Percentiles rank a stretch among this genome's conserved stretches.
Evolutionary conservation across 352 stramenopile genomes (phyloP).

Genomic region (Globisporangium irregulare): DNA sequence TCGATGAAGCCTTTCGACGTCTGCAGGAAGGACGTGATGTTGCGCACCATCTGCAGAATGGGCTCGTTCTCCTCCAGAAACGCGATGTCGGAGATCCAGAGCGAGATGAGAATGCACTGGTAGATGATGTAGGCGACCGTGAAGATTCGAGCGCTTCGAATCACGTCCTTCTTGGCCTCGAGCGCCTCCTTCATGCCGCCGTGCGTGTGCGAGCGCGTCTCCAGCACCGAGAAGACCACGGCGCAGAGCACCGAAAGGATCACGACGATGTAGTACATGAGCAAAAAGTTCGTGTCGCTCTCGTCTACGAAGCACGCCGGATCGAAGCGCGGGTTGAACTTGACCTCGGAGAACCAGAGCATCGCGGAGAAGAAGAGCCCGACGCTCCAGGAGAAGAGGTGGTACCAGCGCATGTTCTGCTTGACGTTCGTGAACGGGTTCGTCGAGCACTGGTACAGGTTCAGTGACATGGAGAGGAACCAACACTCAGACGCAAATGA

Average conservation of each 20-base stretch:
- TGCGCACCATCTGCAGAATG: slow-evolving; percentile 41
- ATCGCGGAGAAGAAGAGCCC: slow-evolving; percentile 46
- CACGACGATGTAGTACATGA: slow-evolving; percentile 78
- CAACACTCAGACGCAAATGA: slow-evolving; percentile 83
- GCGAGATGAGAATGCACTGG: slow-evolving; percentile 78
- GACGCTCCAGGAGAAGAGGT: slow-evolving; percentile 71
- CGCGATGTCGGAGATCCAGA: slow-evolving; percentile 66
- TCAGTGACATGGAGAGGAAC: slow-evolving; percentile 86
- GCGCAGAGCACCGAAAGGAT: slow-evolving; percentile 66
- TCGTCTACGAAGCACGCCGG: slow-evolving; percentile 74
- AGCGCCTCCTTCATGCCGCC: slow-evolving; percentile 76
- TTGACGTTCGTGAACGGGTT: slow-evolving; percentile 88
- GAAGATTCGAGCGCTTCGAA: slow-evolving; percentile 77
- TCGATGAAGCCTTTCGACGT: slow-evolving; percentile 79
- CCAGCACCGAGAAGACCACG: slow-evolving; percentile 57
- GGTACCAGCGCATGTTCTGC: slow-evolving; percentile 67
- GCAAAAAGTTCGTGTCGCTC: slow-evolving; percentile 51
- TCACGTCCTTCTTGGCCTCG: slow-evolving; percentile 78
- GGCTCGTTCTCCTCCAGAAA: slow-evolving; percentile 32
- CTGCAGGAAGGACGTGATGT: slow-evolving; percentile 66
- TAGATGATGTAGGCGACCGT: slow-evolving; percentile 80
- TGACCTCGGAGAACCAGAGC: slow-evolving; percentile 51
- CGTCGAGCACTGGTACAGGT: slow-evolving; percentile 81
- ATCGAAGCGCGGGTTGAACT: slow-evolving; percentile 49
- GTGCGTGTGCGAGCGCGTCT: slow-evolving; percentile 69